These are phyloP conservation scores for Friedmanniomyces simplex DNA, from an alignment of 495 filamentous ascomycete species.

Conservation along the genomic window DNA sequence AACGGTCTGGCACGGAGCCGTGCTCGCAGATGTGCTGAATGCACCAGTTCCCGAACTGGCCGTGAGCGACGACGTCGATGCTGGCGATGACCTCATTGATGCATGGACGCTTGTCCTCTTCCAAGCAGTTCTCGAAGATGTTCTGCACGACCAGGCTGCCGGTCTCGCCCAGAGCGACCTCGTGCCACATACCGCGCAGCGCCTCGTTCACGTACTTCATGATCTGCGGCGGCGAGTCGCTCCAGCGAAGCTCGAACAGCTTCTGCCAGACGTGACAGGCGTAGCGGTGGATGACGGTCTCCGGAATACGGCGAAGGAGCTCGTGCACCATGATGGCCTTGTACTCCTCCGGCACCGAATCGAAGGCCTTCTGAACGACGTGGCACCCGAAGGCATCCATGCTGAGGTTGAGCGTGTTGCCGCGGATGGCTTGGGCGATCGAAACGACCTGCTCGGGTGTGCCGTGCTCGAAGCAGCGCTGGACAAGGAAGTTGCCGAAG, in stretches of 20 bases:
- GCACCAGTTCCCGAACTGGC: slow-evolving; percentile 99
- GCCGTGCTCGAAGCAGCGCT: slow-evolving; percentile 97
- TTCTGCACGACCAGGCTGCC: slow-evolving; percentile 97
- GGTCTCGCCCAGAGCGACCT: slow-evolving; percentile 92
- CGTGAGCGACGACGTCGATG: slow-evolving; percentile 90
- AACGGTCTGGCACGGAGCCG: slow-evolving; percentile 81
- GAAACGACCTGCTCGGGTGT: slow-evolving; percentile 89
- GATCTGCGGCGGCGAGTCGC: slow-evolving; percentile 86
- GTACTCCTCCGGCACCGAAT: slow-evolving; percentile 92
- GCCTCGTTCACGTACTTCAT: slow-evolving; percentile 98
- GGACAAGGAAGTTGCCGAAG: slow-evolving; percentile 95
- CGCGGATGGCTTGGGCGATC: slow-evolving; percentile 89
- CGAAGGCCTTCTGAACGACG: slow-evolving; percentile 96
- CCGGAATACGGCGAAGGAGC: slow-evolving; percentile 85
- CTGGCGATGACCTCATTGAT: slow-evolving; percentile 91
- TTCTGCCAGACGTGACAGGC: slow-evolving; percentile 99
- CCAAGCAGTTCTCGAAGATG: slow-evolving; percentile 97
- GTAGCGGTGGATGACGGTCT: slow-evolving; percentile 96
- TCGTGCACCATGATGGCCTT: slow-evolving; percentile 98
- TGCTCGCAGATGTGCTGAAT: slow-evolving; percentile 99
- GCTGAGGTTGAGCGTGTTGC: slow-evolving; percentile 84
- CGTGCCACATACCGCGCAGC: slow-evolving; percentile 94
- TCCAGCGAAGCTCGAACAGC: slow-evolving; percentile 96
- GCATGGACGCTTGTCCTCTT: slow-evolving; percentile 97
- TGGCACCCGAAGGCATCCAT: slow-evolving; percentile 99